Conservation (phyloP, 2,329 filamentous ascomycete species). For the Paecilomyces sp. region DNA sequence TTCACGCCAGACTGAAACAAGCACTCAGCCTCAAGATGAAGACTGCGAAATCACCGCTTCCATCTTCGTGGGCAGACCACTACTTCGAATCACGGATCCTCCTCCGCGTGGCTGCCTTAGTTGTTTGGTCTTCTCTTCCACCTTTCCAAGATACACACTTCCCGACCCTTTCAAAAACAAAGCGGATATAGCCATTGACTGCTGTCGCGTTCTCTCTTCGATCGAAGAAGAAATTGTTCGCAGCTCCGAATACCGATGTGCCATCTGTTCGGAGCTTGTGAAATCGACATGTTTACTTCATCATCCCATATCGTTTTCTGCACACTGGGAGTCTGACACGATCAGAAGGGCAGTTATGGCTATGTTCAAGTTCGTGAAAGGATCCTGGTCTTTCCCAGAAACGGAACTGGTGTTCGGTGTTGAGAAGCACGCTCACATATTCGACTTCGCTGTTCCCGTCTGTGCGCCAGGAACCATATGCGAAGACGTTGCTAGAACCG, state of each 20-base stretch:
- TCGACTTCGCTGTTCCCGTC: slow-evolving; percentile 14
- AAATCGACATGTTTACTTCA: slow-evolving; percentile 12
- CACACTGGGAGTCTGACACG: not conserved
- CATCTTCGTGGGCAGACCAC: slow-evolving; percentile 12
- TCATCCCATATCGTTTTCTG: slow-evolving; percentile 10
- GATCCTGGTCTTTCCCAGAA: slow-evolving; percentile 12
- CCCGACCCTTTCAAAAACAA: slow-evolving; percentile 3
- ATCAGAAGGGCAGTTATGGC: slow-evolving; percentile 7
- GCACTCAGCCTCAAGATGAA: not conserved
- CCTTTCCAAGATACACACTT: slow-evolving; percentile 9
- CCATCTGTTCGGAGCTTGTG: slow-evolving; percentile 10
- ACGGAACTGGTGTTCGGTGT: slow-evolving; percentile 8
- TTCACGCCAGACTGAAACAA: not conserved
- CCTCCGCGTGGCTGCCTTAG: slow-evolving; percentile 7
- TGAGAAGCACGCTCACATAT: slow-evolving; percentile 11
- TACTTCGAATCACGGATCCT: slow-evolving; percentile 3
- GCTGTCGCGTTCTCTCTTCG: slow-evolving; percentile 9
- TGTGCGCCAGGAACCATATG: slow-evolving; percentile 10
- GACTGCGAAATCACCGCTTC: slow-evolving; percentile 6
- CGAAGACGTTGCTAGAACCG: slow-evolving; percentile 11
- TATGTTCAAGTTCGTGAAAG: slow-evolving; percentile 12
- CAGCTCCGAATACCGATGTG: slow-evolving; percentile 12
- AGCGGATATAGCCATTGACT: slow-evolving; percentile 6
- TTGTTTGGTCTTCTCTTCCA: slow-evolving; percentile 12
- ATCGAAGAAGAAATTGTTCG: slow-evolving; percentile 13